phyloP scores from a whole-genome alignment of 2,329 filamentous ascomycete genomes.

The Colletotrichum abscissum region DNA sequence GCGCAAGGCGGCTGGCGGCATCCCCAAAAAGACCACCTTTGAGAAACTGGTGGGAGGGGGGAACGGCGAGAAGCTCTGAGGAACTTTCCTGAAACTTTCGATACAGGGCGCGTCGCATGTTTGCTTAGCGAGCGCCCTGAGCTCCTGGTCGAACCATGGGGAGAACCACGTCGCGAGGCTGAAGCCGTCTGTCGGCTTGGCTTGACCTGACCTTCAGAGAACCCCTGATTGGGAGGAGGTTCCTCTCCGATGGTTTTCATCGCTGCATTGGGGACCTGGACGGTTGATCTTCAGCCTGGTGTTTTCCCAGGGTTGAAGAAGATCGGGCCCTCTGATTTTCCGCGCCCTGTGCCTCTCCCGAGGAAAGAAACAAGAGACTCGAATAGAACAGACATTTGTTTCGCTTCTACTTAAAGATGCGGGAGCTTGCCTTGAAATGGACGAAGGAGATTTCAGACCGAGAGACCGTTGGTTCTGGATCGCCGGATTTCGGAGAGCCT shows the following conservation, averaged over 20 bases:
- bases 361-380: background rate
- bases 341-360: background rate
- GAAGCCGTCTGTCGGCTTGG: background rate
- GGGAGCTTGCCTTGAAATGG: slow-evolving; percentile 12
- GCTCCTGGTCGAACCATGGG: slow-evolving; percentile 1
- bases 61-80: slow-evolving; percentile 14
- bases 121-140: slow-evolving; percentile 27
- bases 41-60: background rate
- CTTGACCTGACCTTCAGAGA: background rate
- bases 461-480: background rate
- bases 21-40: background rate
- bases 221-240: background rate
- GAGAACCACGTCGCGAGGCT: slow-evolving; percentile 20
- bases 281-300: slow-evolving; percentile 5
- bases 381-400: slow-evolving; percentile 2
- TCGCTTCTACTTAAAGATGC: slow-evolving; percentile 20
- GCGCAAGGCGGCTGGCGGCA: slow-evolving; percentile 20
- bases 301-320: background rate
- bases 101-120: slow-evolving; percentile 45
- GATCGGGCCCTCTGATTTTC: background rate
- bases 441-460: background rate
- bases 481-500: background rate
- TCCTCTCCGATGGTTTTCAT: background rate
- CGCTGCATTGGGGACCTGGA: background rate
- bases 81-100: slow-evolving; percentile 37